Conservation (phyloP, 345 rosid species). For the Pelargonium nanum region DNA sequence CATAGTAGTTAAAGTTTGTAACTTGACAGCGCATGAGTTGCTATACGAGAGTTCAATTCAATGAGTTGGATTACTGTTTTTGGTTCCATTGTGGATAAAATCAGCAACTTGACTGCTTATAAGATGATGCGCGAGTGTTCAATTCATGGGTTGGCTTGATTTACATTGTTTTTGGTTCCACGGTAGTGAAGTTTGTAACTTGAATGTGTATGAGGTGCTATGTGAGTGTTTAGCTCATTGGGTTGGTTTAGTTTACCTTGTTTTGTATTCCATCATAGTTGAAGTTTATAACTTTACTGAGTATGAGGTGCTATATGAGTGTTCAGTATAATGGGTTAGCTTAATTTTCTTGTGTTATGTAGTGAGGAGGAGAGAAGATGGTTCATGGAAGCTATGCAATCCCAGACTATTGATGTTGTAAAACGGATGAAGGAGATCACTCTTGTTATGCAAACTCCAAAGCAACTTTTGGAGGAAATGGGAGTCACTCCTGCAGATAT, state of each 20-base stretch:
- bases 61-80: too few species aligned
- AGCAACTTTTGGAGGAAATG: slow-evolving; percentile 58
- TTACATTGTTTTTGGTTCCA: neutral
- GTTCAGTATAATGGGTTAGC: neutral
- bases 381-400: slow-evolving; percentile 97
- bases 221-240: neutral
- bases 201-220: neutral
- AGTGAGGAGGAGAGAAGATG: slow-evolving; percentile 86
- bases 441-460: slow-evolving; percentile 65
- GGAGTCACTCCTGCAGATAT: slow-evolving; percentile 60
- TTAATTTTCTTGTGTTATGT: neutral
- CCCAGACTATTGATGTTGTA: slow-evolving; percentile 56
- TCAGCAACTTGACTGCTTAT: neutral
- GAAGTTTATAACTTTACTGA: neutral
- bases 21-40: neutral
- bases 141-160: neutral
- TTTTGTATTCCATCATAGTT: neutral
- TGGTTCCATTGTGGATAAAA: neutral
- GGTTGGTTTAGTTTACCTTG: neutral
- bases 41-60: too few species aligned
- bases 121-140: neutral
- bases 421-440: slow-evolving; percentile 82
- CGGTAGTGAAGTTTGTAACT: neutral
- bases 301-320: too few species aligned
- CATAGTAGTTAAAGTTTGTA: neutral